Conservation (phyloP, 441 rosid genomes). For the Erysimum pusillum region DNA sequence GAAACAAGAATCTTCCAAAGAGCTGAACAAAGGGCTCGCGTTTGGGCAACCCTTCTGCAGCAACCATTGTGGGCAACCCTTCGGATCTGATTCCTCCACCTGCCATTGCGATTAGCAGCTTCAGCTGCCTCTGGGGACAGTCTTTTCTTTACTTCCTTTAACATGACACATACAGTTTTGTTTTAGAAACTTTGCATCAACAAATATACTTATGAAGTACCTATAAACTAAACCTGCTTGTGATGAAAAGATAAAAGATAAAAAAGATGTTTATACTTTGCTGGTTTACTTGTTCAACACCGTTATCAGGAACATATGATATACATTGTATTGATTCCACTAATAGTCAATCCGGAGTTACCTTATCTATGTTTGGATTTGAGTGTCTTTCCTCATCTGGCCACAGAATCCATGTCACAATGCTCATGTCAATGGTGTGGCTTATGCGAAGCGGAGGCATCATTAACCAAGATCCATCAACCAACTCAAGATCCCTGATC, state of each 20-base stretch:
- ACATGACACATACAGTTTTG: constrained; percentile 47
- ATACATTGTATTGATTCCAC: neutral
- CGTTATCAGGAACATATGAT: constrained; percentile 22
- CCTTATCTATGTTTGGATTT: constrained; percentile 90
- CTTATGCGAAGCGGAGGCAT: constrained; percentile 63
- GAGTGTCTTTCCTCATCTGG: constrained; percentile 98
- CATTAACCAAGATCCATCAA: constrained; percentile 63
- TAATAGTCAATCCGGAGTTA: constrained; percentile 46
- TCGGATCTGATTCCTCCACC: constrained; percentile 97
- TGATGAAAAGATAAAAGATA: constrained; percentile 25
- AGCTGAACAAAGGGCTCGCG: constrained; percentile 75
- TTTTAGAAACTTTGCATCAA: constrained; percentile 40
- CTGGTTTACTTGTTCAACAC: constrained; percentile 6
- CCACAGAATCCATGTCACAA: constrained; percentile 97
- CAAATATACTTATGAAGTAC: constrained; percentile 29
- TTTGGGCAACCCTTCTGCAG: constrained; percentile 93
- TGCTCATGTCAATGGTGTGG: constrained; percentile 79
- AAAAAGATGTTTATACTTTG: constrained; percentile 5
- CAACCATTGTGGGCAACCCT: constrained; percentile 97
- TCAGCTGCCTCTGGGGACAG: constrained; percentile 85
- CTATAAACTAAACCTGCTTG: constrained; percentile 30
- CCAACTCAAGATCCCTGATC: constrained; percentile 57
- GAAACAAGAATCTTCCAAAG: constrained; percentile 93
- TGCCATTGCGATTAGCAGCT: constrained; percentile 89
- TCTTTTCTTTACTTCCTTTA: constrained; percentile 92